Percentiles rank a stretch among this genome's conserved stretches.
Evolutionary conservation across 1,284 basidiomycete genomes (phyloP).

Genomic region (Irpex rosettiformis): DNA sequence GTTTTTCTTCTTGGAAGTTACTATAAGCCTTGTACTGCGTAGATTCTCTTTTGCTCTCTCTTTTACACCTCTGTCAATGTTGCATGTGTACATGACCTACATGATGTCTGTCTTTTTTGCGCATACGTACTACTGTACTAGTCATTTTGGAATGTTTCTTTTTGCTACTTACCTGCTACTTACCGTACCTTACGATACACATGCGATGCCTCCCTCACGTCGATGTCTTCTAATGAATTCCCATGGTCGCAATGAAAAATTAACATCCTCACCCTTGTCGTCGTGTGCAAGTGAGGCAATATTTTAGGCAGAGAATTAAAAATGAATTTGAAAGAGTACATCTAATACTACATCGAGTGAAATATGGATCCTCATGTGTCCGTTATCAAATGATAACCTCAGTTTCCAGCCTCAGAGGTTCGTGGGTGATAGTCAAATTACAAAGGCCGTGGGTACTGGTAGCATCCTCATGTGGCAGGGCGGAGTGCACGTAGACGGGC

Average conservation of each 20-base stretch:
- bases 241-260: not conserved
- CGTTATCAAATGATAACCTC: constrained; percentile 3
- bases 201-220: not conserved
- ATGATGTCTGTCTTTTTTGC: not conserved
- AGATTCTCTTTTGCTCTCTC: constrained; percentile 2
- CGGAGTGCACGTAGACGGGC: constrained; percentile 79
- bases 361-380: constrained; percentile 2
- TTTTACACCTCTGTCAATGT: too few relatives aligned
- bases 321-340: not conserved
- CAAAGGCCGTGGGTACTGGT: not conserved
- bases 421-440: not conserved
- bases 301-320: not conserved
- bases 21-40: constrained; percentile 4
- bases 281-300: not conserved
- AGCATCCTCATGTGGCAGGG: constrained; percentile 62
- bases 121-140: not conserved
- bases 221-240: constrained; percentile 1
- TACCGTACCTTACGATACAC: not conserved
- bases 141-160: not conserved
- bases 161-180: not conserved
- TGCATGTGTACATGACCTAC: not conserved
- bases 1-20: not conserved
- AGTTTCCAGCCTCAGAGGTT: not conserved
- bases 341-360: constrained; percentile 4
- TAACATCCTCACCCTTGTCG: not conserved